These are phyloP conservation scores for Penicillium longicatenatum DNA, from an alignment of 495 filamentous ascomycete genomes.

Conservation along the genomic window DNA sequence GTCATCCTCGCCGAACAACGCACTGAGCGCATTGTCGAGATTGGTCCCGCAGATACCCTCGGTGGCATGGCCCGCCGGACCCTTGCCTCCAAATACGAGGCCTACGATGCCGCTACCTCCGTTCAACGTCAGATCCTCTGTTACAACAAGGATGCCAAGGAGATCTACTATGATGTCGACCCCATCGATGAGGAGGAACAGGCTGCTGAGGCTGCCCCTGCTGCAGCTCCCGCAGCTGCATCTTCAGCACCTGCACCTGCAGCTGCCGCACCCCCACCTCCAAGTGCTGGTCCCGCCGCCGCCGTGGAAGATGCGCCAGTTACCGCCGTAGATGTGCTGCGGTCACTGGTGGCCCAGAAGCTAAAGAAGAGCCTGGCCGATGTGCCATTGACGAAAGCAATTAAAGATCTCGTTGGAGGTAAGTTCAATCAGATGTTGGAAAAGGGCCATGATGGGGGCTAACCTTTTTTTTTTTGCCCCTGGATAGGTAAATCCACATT, in stretches of 20 bases:
- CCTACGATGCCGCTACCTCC: conserved; percentile 94
- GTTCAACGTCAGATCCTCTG: conserved; percentile 96
- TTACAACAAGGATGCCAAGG: conserved; percentile 99
- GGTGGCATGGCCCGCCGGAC: conserved; percentile 98
- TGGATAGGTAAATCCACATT: conserved; percentile 88
- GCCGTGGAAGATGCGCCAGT: conserved; percentile 85
- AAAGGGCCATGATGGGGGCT: background rate
- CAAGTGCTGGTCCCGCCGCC: conserved; percentile 84
- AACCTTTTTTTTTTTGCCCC: background rate
- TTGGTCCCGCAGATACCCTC: conserved; percentile 96
- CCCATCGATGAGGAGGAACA: conserved; percentile 93
- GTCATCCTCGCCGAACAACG: conserved; percentile 94
- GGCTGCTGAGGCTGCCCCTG: conserved; percentile 49
- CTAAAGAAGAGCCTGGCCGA: conserved; percentile 91
- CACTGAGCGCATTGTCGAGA: conserved; percentile 95
- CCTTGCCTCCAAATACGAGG: conserved; percentile 96
- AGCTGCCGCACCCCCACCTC: conserved; percentile 59
- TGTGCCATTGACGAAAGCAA: conserved; percentile 92
- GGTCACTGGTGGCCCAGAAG: conserved; percentile 95
- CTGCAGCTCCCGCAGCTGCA: conserved; percentile 33
- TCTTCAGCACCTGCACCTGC: conserved; percentile 45
- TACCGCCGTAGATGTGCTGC: conserved; percentile 83
- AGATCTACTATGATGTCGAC: conserved; percentile 99
- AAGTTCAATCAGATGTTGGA: conserved; percentile 35
- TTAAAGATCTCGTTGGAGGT: conserved; percentile 99